Evolutionary conservation across 2,329 filamentous ascomycete genomes (phyloP).

Genomic region (Delphinella strobiligena): DNA sequence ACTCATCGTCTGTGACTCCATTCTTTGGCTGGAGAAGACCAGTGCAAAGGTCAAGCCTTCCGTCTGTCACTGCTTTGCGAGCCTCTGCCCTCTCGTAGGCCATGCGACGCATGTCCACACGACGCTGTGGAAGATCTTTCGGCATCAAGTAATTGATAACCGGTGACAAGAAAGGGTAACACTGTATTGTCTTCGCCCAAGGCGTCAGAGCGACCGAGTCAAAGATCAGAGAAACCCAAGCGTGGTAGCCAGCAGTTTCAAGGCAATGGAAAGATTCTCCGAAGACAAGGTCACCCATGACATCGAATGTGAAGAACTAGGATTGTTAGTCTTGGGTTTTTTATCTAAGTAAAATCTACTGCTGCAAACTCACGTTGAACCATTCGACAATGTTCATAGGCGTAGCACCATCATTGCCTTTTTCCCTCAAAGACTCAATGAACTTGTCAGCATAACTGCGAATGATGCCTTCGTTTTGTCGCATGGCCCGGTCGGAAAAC

Average conservation of each 20-base stretch:
- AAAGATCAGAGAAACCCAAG: constrained; percentile 19
- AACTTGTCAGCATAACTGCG: constrained; percentile 29
- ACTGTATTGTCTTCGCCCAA: constrained; percentile 15
- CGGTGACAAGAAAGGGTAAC: no score
- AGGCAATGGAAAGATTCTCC: constrained; percentile 20
- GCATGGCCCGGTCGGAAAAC: constrained; percentile 31
- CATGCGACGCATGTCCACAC: constrained; percentile 14
- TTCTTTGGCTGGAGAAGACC: constrained; percentile 12
- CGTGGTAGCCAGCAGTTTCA: constrained; percentile 15
- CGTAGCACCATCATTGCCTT: background rate
- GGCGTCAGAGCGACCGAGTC: constrained; percentile 17
- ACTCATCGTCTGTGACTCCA: constrained; percentile 15
- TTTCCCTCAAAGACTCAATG: constrained; percentile 9
- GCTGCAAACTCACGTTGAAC: background rate
- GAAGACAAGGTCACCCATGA: constrained; percentile 24
- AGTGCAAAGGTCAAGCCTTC: constrained; percentile 15
- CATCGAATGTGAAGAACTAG: constrained; percentile 28
- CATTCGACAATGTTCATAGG: background rate
- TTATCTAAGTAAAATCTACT: no score
- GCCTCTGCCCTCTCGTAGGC: constrained; percentile 15
- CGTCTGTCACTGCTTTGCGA: constrained; percentile 18
- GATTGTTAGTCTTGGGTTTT: no score
- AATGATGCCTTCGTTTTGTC: constrained; percentile 28
- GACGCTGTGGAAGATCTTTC: constrained; percentile 8
- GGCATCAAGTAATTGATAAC: no score